Conservation (phyloP, 2,329 filamentous ascomycete genomes). For the Ophiostoma novo-ulmi region DNA sequence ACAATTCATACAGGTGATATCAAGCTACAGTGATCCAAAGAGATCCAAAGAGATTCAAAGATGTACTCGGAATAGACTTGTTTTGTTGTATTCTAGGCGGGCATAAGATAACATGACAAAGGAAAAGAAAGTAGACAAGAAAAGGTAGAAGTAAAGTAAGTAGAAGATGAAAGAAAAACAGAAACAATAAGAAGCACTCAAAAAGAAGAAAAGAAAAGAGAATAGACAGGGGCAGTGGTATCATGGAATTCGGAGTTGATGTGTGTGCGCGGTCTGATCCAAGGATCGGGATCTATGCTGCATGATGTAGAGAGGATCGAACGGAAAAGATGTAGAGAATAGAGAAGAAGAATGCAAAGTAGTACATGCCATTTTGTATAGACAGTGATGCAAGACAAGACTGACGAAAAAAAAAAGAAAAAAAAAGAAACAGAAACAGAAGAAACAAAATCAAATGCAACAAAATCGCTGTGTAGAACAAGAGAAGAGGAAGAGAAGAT, state of each 20-base stretch:
- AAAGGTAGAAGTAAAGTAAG: slow-evolving; percentile 2
- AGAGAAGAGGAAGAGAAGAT: slow-evolving; percentile 1
- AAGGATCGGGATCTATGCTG: slow-evolving; percentile 17
- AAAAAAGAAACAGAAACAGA: neutral
- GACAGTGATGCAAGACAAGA: neutral
- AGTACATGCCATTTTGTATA: slow-evolving; percentile 9
- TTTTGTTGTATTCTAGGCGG: neutral
- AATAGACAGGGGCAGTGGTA: slow-evolving; percentile 27
- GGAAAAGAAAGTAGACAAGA: slow-evolving; percentile 7
- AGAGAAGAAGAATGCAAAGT: neutral
- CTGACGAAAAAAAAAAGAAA: neutral
- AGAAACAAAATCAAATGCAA: slow-evolving; percentile 2
- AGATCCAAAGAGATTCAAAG: too few relatives aligned
- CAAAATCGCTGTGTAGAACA: neutral
- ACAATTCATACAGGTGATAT: too few relatives aligned
- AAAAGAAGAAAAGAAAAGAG: neutral
- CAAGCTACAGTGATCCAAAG: too few relatives aligned
- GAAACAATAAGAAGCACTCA: neutral
- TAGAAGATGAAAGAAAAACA: neutral
- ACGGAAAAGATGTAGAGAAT: neutral
- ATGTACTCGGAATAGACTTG: slow-evolving; percentile 6
- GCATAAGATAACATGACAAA: slow-evolving; percentile 11
- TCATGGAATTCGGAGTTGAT: slow-evolving; percentile 24
- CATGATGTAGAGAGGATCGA: slow-evolving; percentile 4
- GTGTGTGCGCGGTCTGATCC: neutral